Evolutionary conservation across 208 protist genomes (phyloP).

Genomic region (Chromosphaera perkinsii): DNA sequence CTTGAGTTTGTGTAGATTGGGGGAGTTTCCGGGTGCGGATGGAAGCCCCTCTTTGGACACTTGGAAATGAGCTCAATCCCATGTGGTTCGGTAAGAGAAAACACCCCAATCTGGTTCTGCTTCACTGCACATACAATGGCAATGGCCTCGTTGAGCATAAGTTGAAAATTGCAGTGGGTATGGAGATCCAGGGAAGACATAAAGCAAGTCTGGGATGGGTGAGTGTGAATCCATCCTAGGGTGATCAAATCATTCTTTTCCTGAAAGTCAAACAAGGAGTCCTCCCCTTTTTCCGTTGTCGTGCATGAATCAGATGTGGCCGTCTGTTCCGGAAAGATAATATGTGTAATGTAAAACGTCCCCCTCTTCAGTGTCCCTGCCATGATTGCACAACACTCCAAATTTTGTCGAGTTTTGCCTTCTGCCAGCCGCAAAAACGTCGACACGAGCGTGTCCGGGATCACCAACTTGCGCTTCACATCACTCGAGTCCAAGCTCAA

Average conservation of each 20-base stretch:
- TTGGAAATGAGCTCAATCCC: not conserved
- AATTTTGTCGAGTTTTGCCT: no score
- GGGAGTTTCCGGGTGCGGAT: not conserved
- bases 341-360: no score
- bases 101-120: not conserved
- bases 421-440: no score
- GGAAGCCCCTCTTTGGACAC: not conserved
- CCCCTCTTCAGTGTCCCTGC: no score
- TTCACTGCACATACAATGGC: conserved; percentile 4
- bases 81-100: not conserved
- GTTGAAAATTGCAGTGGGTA: conserved; percentile 38
- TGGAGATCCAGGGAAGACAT: conserved; percentile 44
- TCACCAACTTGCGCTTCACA: no score
- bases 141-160: conserved; percentile 32
- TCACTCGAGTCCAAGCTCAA: no score
- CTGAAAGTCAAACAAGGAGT: conserved; percentile 20
- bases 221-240: conserved; percentile 47
- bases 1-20: no score
- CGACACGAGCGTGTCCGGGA: no score
- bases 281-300: conserved; percentile 28
- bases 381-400: no score
- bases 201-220: conserved; percentile 35
- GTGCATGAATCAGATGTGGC: conserved; percentile 25
- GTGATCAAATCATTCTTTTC: conserved; percentile 22
- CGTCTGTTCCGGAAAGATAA: conserved; percentile 33